phyloP scores from a whole-genome alignment of 352 stramenopile species.

The Pythium monospermum region DNA sequence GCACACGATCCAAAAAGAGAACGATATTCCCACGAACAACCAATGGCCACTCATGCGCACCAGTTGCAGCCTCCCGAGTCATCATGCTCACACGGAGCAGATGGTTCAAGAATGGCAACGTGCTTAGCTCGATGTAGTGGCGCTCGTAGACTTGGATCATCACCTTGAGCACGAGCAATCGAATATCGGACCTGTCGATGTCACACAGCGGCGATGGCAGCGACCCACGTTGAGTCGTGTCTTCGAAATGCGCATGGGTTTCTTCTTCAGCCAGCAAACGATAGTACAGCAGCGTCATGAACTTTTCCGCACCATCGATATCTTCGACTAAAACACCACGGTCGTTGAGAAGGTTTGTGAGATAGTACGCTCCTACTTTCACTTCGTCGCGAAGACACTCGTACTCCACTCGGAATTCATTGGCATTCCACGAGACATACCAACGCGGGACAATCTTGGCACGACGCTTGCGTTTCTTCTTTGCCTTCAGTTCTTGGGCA shows the following conservation, averaged over 20 bases:
- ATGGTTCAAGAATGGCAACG: slow-evolving; percentile 80
- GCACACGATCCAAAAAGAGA: slow-evolving; percentile 73
- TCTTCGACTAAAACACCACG: slow-evolving; percentile 76
- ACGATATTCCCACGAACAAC: slow-evolving; percentile 81
- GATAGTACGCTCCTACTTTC: slow-evolving; percentile 80
- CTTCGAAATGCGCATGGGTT: background rate
- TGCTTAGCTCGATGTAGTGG: slow-evolving; percentile 68
- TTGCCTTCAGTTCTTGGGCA: slow-evolving; percentile 29
- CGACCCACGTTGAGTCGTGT: slow-evolving; percentile 10
- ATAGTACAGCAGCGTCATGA: slow-evolving; percentile 87
- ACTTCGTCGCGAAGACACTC: slow-evolving; percentile 67
- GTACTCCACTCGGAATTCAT: slow-evolving; percentile 81
- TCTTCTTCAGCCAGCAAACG: slow-evolving; percentile 70
- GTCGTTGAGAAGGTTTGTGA: slow-evolving; percentile 77
- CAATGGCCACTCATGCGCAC: slow-evolving; percentile 56
- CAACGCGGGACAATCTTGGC: slow-evolving; percentile 67
- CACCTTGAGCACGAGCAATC: slow-evolving; percentile 76
- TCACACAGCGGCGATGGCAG: slow-evolving; percentile 29
- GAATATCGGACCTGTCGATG: slow-evolving; percentile 64
- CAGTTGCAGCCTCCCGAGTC: slow-evolving; percentile 31
- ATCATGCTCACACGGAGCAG: slow-evolving; percentile 81
- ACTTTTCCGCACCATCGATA: slow-evolving; percentile 66
- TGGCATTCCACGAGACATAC: slow-evolving; percentile 86
- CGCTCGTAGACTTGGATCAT: slow-evolving; percentile 87
- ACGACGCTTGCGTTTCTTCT: slow-evolving; percentile 70